Evolutionary conservation across 805 yeast genomes (phyloP), one percentile per base, ranked within the genome.

Genomic region (Sugiyamaella chiloensis): DNA sequence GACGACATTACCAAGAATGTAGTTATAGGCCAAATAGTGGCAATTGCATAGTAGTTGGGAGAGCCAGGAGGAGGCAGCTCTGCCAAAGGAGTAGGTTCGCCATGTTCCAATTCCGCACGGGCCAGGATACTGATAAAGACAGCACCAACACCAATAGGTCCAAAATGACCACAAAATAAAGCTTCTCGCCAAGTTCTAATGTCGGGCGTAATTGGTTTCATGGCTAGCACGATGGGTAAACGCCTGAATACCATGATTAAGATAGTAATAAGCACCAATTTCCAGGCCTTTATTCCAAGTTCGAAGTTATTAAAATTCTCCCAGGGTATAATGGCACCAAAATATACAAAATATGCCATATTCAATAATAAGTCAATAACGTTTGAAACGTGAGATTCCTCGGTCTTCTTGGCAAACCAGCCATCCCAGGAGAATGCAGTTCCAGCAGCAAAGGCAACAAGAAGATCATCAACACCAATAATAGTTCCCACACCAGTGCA

Each of bases 61-160:
- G 74, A 61, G 2, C 71, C 76, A 7, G 59, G 54, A 8, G 60
- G 60, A 0, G 88, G 85, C 5, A 80, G 53, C 2, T 65, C 60
- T 9, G 64, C 69, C 27, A 81, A 62, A 0, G 91, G 91, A 0
- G 85, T 80, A 32, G 76, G 77, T 23, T 75, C 78, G 3, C 62
- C 68, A 19, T 76, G 70, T 60, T 87, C 95, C 45, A 85, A 67
- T 52, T 82, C 85, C 7, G 80, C 78, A 52, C 91, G 77, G 0
- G 95, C 87, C 52, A 88, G 70, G 42, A 89, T 81, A 4, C 87
- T 82, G 35, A 93, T 91, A 65, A 86, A 88, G 5, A 89, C 73
- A 1, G 96, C 96, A 49, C 96, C 96, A 19, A 89, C 96, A 41
- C 97, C 97, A 60, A 90, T 87, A 1, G 97, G 96, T 14, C 97